Evolutionary conservation across 2,329 filamentous ascomycete genomes (phyloP).

Genomic region (Didymella exigua): DNA sequence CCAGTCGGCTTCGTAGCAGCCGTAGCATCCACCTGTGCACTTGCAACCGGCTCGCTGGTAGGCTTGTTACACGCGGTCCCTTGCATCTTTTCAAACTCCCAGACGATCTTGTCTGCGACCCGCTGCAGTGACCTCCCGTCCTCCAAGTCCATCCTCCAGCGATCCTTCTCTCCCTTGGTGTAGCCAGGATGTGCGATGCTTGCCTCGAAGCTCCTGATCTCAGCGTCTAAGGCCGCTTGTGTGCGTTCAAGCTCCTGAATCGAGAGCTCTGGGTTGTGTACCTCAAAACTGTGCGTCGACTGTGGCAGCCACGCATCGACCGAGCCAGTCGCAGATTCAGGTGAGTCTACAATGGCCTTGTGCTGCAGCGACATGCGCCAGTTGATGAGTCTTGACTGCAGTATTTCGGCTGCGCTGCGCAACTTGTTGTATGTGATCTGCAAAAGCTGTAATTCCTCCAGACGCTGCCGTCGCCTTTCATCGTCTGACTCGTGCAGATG

Average conservation of each 20-base stretch:
- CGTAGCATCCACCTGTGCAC: not conserved
- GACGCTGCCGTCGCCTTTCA: constrained; percentile 24
- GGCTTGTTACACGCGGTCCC: not conserved
- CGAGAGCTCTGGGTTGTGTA: constrained; percentile 24
- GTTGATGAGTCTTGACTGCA: constrained; percentile 24
- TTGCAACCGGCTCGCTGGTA: not conserved
- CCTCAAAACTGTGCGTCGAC: constrained; percentile 4
- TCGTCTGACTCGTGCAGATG: constrained; percentile 15
- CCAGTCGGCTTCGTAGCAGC: not conserved
- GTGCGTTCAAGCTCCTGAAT: constrained; percentile 29
- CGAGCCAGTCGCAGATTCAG: not conserved
- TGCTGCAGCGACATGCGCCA: constrained; percentile 29
- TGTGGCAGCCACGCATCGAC: constrained; percentile 22
- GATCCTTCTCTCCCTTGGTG: constrained; percentile 19
- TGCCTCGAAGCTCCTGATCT: constrained; percentile 31
- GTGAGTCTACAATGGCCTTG: constrained; percentile 21
- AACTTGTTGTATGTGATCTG: constrained; percentile 27
- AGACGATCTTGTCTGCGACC: constrained; percentile 24
- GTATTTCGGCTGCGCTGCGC: constrained; percentile 21
- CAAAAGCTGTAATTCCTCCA: constrained; percentile 30
- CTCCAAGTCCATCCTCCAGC: constrained; percentile 28
- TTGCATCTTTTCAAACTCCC: constrained; percentile 22
- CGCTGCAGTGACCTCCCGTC: constrained; percentile 29
- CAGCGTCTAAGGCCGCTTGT: constrained; percentile 18
- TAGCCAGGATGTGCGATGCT: constrained; percentile 6